Conservation (phyloP, 192 early-diverging fungal genomes). For the Thamnidium elegans region DNA sequence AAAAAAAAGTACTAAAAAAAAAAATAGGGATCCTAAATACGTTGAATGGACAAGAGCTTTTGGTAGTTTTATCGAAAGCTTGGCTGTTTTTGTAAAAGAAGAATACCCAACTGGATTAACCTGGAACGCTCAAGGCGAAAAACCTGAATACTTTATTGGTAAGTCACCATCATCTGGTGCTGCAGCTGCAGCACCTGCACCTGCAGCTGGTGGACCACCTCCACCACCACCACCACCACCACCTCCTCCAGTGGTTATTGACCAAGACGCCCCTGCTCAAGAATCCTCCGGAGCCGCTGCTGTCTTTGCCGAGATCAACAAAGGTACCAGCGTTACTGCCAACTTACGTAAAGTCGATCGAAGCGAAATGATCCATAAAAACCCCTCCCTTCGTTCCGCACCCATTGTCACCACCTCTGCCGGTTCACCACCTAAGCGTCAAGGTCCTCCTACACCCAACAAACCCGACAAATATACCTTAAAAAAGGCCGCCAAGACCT, state of each 20-base stretch:
- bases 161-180: slow-evolving; percentile 35
- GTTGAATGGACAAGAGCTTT: slow-evolving; percentile 84
- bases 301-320: slow-evolving; percentile 86
- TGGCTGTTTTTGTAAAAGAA: slow-evolving; percentile 87
- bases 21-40: slow-evolving; percentile 65
- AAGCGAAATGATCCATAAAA: slow-evolving; percentile 98
- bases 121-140: slow-evolving; percentile 87
- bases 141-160: slow-evolving; percentile 39
- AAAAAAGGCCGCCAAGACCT: slow-evolving; percentile 76
- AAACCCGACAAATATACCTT: slow-evolving; percentile 54
- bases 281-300: slow-evolving; percentile 48
- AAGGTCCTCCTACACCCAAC: slow-evolving; percentile 52
- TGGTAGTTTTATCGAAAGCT: slow-evolving; percentile 63
- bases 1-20: not conserved
- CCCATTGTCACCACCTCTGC: slow-evolving; percentile 47
- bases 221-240: slow-evolving; percentile 59
- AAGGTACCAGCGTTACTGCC: slow-evolving; percentile 66
- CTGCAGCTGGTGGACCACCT: slow-evolving; percentile 44
- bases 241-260: slow-evolving; percentile 41
- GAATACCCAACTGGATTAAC: slow-evolving; percentile 83
- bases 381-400: slow-evolving; percentile 78
- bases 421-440: slow-evolving; percentile 28
- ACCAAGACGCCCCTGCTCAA: slow-evolving; percentile 19
- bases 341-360: slow-evolving; percentile 94
- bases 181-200: slow-evolving; percentile 42